Percentiles rank a stretch among this genome's conserved stretches.
These are phyloP conservation scores for Rhododendron ovatum DNA, from an alignment of 148 eudicot genomes.

Conservation along the genomic window DNA sequence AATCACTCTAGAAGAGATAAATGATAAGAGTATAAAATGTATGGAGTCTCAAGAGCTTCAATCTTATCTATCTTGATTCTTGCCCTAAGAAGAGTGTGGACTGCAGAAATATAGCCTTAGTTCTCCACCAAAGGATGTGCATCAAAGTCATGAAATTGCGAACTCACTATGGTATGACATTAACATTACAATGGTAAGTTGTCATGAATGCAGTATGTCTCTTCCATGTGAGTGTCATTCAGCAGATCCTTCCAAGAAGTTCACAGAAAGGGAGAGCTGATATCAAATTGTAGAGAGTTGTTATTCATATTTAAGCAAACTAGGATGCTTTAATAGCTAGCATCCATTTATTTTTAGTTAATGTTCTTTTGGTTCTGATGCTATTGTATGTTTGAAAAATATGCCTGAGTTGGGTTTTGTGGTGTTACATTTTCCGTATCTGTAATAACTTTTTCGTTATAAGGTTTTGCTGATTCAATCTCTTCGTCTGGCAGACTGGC, in stretches of 20 bases:
- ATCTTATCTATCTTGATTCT: not conserved
- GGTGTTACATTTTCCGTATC: not conserved
- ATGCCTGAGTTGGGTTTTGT: not conserved
- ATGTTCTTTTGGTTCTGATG: not conserved
- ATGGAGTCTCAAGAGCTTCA: not conserved
- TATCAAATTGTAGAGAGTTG: not conserved
- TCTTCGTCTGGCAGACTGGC: not conserved
- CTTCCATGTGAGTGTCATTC: not conserved
- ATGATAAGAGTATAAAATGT: not conserved
- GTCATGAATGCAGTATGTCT: not conserved
- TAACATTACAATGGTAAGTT: not conserved
- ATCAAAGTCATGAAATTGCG: not conserved
- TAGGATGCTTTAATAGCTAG: not conserved
- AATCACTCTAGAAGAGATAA: not conserved
- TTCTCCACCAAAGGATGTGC: not conserved
- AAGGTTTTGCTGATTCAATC: not conserved
- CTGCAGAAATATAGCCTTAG: not conserved
- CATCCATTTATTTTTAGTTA: not conserved
- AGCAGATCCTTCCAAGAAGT: not conserved
- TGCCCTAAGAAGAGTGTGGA: not conserved
- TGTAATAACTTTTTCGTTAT: not conserved
- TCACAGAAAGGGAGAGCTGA: not conserved
- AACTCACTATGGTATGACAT: not conserved
- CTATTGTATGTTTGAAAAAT: not conserved
- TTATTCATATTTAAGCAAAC: not conserved